phyloP scores from a whole-genome alignment of 2,329 filamentous ascomycete genomes.

The Chaetomiaceae sp. region DNA sequence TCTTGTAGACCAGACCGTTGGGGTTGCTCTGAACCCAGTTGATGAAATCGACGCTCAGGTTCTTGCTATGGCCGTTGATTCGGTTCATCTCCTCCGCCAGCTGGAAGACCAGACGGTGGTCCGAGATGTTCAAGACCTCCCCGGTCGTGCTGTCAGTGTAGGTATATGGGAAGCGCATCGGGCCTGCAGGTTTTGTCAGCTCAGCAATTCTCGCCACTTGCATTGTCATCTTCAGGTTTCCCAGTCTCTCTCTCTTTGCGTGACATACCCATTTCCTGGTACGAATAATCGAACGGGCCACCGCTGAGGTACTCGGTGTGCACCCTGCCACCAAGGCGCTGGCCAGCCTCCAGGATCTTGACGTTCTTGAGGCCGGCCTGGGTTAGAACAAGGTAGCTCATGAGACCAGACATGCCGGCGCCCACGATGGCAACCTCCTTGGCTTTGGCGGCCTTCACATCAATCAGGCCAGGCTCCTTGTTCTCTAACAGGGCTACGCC shows the following conservation, averaged over 20 bases:
- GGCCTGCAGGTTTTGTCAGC: no score
- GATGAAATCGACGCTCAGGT: slow-evolving; percentile 55
- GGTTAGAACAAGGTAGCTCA: slow-evolving; percentile 50
- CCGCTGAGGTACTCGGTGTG: slow-evolving; percentile 59
- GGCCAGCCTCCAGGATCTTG: slow-evolving; percentile 56
- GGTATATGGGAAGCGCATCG: slow-evolving; percentile 59
- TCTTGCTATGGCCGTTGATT: slow-evolving; percentile 48
- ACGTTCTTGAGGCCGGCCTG: slow-evolving; percentile 54
- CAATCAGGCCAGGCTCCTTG: slow-evolving; percentile 48
- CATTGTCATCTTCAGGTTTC: no score
- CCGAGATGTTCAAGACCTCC: slow-evolving; percentile 53
- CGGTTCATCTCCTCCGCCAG: slow-evolving; percentile 55
- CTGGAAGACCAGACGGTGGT: slow-evolving; percentile 62
- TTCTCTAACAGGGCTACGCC: slow-evolving; percentile 54
- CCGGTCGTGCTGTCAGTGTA: slow-evolving; percentile 43
- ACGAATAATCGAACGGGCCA: slow-evolving; percentile 57
- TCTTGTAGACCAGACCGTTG: slow-evolving; percentile 43
- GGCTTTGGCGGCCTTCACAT: slow-evolving; percentile 49
- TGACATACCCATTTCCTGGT: slow-evolving; percentile 63
- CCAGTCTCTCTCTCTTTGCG: no score
- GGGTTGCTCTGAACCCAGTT: slow-evolving; percentile 53
- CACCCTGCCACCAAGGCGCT: slow-evolving; percentile 59
- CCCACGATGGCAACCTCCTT: slow-evolving; percentile 60
- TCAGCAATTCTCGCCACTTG: no score
- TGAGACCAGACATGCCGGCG: slow-evolving; percentile 60